phyloP scores from a whole-genome alignment of 371 early-diverging fungal species.

The Gilbertella persicaria region DNA sequence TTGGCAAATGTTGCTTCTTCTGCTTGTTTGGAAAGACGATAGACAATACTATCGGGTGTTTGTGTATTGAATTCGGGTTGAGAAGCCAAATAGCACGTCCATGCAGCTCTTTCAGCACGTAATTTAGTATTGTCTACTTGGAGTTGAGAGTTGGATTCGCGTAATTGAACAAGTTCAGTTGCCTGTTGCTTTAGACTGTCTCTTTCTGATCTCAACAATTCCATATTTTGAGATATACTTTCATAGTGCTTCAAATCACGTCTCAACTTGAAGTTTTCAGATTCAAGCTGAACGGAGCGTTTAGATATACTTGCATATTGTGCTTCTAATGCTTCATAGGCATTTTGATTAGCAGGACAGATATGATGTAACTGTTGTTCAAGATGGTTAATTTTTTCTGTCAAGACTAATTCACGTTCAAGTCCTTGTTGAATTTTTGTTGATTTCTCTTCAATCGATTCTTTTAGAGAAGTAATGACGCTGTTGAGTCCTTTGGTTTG shows the following conservation, averaged over 20 bases:
- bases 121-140: constrained; percentile 40
- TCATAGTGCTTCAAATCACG: constrained; percentile 37
- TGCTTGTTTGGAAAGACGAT: constrained; percentile 19
- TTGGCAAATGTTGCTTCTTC: constrained; percentile 23
- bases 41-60: constrained; percentile 28
- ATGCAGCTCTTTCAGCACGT: constrained; percentile 28
- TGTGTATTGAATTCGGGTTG: constrained; percentile 32
- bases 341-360: not conserved
- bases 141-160: constrained; percentile 24
- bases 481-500: not conserved
- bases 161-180: constrained; percentile 29
- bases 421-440: not conserved
- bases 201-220: constrained; percentile 35
- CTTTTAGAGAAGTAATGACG: not conserved
- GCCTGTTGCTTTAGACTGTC: constrained; percentile 26
- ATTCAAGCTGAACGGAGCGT: constrained; percentile 1
- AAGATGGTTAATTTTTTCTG: not conserved
- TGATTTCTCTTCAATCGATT: not conserved
- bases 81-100: constrained; percentile 16
- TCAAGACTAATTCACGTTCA: constrained; percentile 2
- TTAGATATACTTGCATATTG: constrained; percentile 1
- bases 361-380: not conserved
- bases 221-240: constrained; percentile 36
- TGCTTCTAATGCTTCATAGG: not conserved
- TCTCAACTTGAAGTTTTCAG: constrained; percentile 27